Conservation (phyloP, 2,329 filamentous ascomycete genomes). For the Fusarium solani-melongenae region DNA sequence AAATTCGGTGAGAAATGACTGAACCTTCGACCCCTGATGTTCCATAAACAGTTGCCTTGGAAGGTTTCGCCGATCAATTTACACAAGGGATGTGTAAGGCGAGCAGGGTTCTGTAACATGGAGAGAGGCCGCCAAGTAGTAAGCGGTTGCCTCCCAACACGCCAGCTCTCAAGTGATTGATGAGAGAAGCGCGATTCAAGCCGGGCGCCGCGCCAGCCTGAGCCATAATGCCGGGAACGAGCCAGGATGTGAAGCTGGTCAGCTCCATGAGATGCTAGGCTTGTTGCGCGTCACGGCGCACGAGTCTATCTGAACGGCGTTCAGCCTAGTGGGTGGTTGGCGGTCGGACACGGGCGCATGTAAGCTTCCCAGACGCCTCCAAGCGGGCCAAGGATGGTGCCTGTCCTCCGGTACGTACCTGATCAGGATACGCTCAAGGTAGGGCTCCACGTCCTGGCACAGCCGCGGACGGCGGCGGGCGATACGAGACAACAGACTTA, state of each 20-base stretch:
- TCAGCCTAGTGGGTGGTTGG: conserved; percentile 12
- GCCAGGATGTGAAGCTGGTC: conserved; percentile 23
- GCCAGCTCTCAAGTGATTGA: conserved; percentile 8
- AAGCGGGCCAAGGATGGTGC: conserved; percentile 16
- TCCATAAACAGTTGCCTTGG: neutral
- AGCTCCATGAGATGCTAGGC: conserved; percentile 11
- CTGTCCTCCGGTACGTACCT: conserved; percentile 4
- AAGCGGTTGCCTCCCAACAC: conserved; percentile 3
- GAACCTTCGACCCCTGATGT: conserved; percentile 4
- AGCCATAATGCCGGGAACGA: conserved; percentile 27
- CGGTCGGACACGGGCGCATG: conserved; percentile 27
- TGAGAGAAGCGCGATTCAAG: conserved; percentile 21
- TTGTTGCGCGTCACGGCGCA: conserved; percentile 19
- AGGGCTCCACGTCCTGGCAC: conserved; percentile 35
- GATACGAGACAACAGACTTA: conserved; percentile 45
- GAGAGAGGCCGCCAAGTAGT: conserved; percentile 29
- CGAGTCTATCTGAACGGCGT: conserved; percentile 14
- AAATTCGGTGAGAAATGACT: neutral
- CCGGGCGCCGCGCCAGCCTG: conserved; percentile 31
- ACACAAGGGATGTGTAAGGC: neutral
- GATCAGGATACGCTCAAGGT: neutral
- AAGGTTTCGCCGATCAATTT: conserved; percentile 6
- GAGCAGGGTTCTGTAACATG: conserved; percentile 10
- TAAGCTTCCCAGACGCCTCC: conserved; percentile 21
- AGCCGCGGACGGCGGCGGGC: conserved; percentile 45